phyloP scores from a whole-genome alignment of 352 stramenopile genomes.

The Phytophthora podocarpi region DNA sequence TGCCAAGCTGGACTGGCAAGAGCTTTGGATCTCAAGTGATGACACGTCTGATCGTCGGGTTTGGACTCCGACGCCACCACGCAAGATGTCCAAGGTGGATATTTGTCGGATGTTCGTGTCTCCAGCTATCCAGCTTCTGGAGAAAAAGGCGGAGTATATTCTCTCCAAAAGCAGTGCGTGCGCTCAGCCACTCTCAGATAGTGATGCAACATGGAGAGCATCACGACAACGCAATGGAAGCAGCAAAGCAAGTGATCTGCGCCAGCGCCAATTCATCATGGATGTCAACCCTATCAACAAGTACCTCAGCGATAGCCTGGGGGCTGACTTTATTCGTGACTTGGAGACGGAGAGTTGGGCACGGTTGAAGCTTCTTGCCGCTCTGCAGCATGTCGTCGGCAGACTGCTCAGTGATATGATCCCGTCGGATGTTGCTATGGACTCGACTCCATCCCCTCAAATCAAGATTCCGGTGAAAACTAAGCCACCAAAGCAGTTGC shows the following conservation, averaged over 20 bases:
- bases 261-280: constrained; percentile 44
- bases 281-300: constrained; percentile 58
- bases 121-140: constrained; percentile 48
- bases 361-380: constrained; percentile 47
- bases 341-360: constrained; percentile 73
- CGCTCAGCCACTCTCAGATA: constrained; percentile 26
- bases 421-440: too few relatives aligned
- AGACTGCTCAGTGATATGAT: too few relatives aligned
- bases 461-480: too few relatives aligned
- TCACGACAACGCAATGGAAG: too few relatives aligned
- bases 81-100: constrained; percentile 9
- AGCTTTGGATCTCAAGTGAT: constrained; percentile 62
- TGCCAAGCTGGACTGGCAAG: constrained; percentile 60
- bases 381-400: constrained; percentile 34
- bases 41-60: neutral
- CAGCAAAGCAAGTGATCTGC: constrained; percentile 3
- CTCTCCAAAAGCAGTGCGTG: constrained; percentile 44
- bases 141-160: constrained; percentile 55
- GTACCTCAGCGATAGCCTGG: constrained; percentile 41
- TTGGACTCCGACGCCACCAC: neutral
- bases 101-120: constrained; percentile 39
- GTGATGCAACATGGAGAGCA: too few relatives aligned
- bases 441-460: too few relatives aligned
- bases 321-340: constrained; percentile 29
- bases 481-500: constrained; percentile 8